These are phyloP conservation scores for Syzygium malaccense DNA, from an alignment of 441 rosid genomes.

Conservation along the genomic window DNA sequence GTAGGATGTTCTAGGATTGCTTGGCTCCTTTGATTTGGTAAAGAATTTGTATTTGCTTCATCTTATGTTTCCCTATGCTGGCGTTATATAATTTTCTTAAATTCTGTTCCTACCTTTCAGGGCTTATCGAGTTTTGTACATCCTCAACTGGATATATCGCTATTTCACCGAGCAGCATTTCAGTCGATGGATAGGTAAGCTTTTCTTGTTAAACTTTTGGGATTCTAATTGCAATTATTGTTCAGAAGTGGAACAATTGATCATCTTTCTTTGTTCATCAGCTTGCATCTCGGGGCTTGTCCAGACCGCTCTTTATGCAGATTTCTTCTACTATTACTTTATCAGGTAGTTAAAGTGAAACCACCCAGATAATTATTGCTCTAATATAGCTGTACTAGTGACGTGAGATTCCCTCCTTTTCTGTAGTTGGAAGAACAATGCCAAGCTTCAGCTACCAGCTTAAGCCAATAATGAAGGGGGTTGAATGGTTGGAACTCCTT, in stretches of 20 bases:
- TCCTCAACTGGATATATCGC: conserved; percentile 94
- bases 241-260: not conserved
- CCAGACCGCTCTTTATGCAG: conserved; percentile 85
- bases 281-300: conserved; percentile 79
- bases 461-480: conserved; percentile 18
- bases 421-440: conserved; percentile 86
- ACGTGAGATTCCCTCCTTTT: not conserved
- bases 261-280: conserved; percentile 20
- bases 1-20: not conserved
- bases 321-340: conserved; percentile 93
- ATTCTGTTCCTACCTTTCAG: conserved; percentile 29
- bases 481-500: not conserved
- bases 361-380: not conserved
- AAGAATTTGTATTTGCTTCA: not conserved
- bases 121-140: conserved; percentile 85
- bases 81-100: not conserved
- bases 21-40: not conserved
- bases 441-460: conserved; percentile 89
- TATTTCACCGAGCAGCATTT: conserved; percentile 62
- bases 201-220: not conserved
- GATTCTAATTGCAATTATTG: not conserved
- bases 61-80: not conserved
- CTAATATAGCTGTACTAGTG: not conserved
- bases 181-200: conserved; percentile 76
- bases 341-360: conserved; percentile 38